Percentiles rank a stretch among this genome's conserved stretches.
These are phyloP conservation scores for Boletus reticuloceps DNA, from an alignment of 768 basidiomycete genomes.

Conservation along the genomic window DNA sequence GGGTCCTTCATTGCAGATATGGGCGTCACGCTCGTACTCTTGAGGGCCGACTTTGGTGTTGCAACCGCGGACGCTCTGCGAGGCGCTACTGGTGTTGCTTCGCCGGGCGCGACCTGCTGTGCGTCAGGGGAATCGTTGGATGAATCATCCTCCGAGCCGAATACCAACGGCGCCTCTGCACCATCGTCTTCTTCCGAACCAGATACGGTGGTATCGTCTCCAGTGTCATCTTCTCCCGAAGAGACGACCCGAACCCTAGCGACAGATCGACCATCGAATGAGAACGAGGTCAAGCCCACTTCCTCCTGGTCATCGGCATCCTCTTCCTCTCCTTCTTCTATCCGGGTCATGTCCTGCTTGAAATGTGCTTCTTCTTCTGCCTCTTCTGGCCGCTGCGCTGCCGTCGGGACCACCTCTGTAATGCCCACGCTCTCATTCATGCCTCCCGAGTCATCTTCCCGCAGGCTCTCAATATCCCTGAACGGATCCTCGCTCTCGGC, in stretches of 20 bases:
- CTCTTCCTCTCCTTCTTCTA: conserved; percentile 47
- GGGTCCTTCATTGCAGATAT: conserved; percentile 56
- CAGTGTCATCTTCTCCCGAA: conserved; percentile 29
- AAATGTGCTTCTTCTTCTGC: conserved; percentile 16
- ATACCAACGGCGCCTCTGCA: conserved; percentile 5
- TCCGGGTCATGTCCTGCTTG: conserved; percentile 31
- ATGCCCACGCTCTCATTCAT: neutral
- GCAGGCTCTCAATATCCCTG: conserved; percentile 84
- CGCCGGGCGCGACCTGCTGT: neutral
- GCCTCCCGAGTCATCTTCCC: conserved; percentile 53
- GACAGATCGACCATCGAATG: conserved; percentile 60
- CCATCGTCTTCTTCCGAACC: conserved; percentile 29
- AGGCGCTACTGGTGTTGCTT: conserved; percentile 21
- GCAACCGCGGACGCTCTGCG: conserved; percentile 8
- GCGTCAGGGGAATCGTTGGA: conserved; percentile 15
- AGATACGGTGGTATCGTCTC: conserved; percentile 42
- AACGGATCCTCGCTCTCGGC: conserved; percentile 85
- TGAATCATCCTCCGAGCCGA: conserved; percentile 41
- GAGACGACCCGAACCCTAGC: conserved; percentile 53
- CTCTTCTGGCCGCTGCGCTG: conserved; percentile 10
- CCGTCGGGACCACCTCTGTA: conserved; percentile 1
- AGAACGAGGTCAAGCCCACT: conserved; percentile 66
- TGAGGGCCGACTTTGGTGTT: conserved; percentile 38
- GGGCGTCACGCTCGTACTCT: conserved; percentile 51
- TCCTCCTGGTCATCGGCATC: conserved; percentile 62